Base-by-base conservation (phyloP, 257 asterid genomes). In the Nemophila menziesii region DNA sequence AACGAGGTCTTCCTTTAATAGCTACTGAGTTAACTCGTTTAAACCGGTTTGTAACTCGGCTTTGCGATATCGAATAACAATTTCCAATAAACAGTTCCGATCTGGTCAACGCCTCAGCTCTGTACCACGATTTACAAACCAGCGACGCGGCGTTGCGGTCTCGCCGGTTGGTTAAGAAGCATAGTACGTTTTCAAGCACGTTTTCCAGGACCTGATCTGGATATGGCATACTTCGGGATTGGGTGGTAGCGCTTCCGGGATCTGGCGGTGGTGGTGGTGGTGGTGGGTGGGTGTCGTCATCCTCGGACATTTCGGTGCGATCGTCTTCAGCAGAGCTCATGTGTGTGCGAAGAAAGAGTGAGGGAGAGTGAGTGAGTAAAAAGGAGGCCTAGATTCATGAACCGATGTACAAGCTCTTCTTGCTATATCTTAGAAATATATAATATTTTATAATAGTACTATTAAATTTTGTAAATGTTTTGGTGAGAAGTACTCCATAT, bases 131-230 rank as follows among this genome's bases (percentile, higher is more conserved):
- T 51, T 68, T 72, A 66, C 73, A 68, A 3, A 72, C 76, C 6
- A 72, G 51, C 6, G 80, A 72, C 4, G 71, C 73, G 18, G 71
- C 66, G 80, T 68, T 72, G 23, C 80, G 76, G 61, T 72, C 76
- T 7, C 60, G 56, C 14, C 76, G 58, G 15, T 70, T 58, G 10
- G 63, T 64, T 27, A 72, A 46, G 73, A 72, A 72, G 57, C 57
- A 64, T 27, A 72, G 80, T 5, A 72, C 73, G 55, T 64, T 68
- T 20, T 72, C 80, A 39, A 72, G 63, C 21, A 72, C 80, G 52
- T 64, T 72, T 44, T 72, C 76, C 5, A 72, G 52, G 4, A 68
- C 68, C 42, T 72, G 76, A 68, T 65, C 76, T 39, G 73, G 67
- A 60, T 41, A 42, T 7, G 64, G 61, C 0, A 43, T 37, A 56